These are phyloP conservation scores for Phytopythium litorale DNA, from an alignment of 352 stramenopile genomes.

Conservation along the genomic window DNA sequence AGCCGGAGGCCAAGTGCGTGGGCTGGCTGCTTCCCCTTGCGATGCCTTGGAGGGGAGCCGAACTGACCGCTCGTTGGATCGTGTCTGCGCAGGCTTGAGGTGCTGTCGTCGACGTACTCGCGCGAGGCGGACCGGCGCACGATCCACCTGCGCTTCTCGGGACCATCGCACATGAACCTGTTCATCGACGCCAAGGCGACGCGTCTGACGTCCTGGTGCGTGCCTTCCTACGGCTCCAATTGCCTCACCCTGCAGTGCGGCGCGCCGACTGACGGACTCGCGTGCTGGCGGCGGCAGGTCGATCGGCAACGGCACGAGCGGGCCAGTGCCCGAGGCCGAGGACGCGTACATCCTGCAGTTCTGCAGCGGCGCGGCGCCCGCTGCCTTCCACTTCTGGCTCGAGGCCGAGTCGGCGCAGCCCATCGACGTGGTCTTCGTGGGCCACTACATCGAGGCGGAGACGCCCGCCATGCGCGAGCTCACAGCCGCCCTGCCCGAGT, in stretches of 20 bases:
- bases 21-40: not conserved
- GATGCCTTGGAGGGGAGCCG: not conserved
- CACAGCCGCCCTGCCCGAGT: constrained; percentile 36
- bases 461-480: constrained; percentile 52
- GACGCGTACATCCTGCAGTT: constrained; percentile 79
- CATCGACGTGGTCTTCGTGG: constrained; percentile 61
- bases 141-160: constrained; percentile 65
- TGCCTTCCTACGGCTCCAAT: constrained; percentile 3
- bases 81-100: constrained; percentile 28
- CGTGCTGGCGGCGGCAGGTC: constrained; percentile 32
- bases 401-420: constrained; percentile 41
- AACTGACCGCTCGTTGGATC: not conserved
- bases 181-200: constrained; percentile 76
- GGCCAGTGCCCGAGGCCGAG: constrained; percentile 45
- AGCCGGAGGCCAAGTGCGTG: constrained; percentile 28
- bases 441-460: constrained; percentile 54
- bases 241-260: not conserved
- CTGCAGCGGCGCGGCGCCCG: constrained; percentile 44
- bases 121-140: constrained; percentile 40
- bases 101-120: constrained; percentile 61
- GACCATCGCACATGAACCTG: constrained; percentile 64
- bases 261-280: not conserved
- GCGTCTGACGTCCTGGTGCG: constrained; percentile 61
- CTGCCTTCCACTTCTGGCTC: constrained; percentile 77
- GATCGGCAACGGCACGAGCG: constrained; percentile 58